These are phyloP conservation scores for Globisporangium uncinulatum DNA, from an alignment of 352 stramenopile species.

Conservation along the genomic window DNA sequence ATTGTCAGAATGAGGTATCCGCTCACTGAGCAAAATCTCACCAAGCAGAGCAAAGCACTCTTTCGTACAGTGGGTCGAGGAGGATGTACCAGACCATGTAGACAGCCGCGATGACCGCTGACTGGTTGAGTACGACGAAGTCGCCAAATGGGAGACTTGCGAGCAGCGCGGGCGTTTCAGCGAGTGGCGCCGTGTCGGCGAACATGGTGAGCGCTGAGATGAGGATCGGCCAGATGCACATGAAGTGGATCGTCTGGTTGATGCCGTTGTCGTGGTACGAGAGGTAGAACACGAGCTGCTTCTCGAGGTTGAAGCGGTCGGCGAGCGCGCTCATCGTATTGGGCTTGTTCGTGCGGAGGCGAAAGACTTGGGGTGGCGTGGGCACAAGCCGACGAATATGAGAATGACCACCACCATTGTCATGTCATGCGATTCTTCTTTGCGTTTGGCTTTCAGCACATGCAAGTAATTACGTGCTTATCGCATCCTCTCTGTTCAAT, in stretches of 20 bases:
- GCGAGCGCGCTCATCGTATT: conserved; percentile 14
- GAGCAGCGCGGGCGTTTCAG: conserved; percentile 18
- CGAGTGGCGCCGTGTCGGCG: conserved; percentile 30
- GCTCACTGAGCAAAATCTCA: too few species aligned
- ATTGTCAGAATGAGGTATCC: too few species aligned
- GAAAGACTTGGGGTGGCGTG: not conserved
- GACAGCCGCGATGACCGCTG: conserved; percentile 36
- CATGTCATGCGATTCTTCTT: too few species aligned
- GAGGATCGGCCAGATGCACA: conserved; percentile 85
- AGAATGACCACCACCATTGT: too few species aligned
- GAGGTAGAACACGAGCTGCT: conserved; percentile 81
- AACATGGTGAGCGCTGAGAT: conserved; percentile 67
- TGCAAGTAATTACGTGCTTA: too few species aligned
- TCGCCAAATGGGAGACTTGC: conserved; percentile 24
- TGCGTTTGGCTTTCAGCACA: too few species aligned
- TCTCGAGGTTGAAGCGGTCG: conserved; percentile 75
- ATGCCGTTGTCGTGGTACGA: conserved; percentile 80
- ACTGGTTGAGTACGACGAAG: conserved; percentile 63
- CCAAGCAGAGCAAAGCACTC: not conserved
- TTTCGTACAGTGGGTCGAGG: conserved; percentile 44
- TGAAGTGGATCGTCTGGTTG: conserved; percentile 80
- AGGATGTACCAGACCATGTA: conserved; percentile 83
- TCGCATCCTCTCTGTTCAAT: too few species aligned
- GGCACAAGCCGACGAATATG: too few species aligned
- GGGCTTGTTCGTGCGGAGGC: not conserved